Conservation (phyloP, 805 yeast genomes). For the Barnettozyma sp. region DNA sequence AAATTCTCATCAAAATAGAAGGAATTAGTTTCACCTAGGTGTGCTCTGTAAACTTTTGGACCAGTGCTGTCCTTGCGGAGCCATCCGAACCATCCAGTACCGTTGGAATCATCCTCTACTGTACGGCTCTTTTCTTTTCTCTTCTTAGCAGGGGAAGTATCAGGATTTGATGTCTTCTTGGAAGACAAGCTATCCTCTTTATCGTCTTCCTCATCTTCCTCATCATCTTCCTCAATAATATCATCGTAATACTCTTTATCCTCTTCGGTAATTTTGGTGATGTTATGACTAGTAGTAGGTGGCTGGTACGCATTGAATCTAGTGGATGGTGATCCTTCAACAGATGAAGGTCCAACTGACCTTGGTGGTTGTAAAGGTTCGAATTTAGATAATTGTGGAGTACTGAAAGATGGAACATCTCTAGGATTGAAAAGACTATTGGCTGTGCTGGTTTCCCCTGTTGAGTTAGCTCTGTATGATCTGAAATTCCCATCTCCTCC, state of each 20-base stretch:
- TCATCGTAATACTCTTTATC: conserved; percentile 44
- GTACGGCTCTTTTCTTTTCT: conserved; percentile 16
- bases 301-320: conserved; percentile 22
- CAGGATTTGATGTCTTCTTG: too few species aligned
- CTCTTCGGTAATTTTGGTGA: conserved; percentile 21
- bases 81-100: conserved; percentile 54
- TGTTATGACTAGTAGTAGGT: conserved; percentile 18
- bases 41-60: conserved; percentile 76
- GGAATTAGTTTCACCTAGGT: conserved; percentile 70
- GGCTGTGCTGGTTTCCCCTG: conserved; percentile 4
- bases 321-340: conserved; percentile 24
- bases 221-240: conserved; percentile 38
- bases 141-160: conserved; percentile 10
- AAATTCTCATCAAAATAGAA: conserved; percentile 78
- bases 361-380: conserved; percentile 11
- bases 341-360: conserved; percentile 7
- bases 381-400: conserved; percentile 10
- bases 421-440: conserved; percentile 6
- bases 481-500: conserved; percentile 6
- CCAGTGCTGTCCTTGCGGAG: conserved; percentile 48
- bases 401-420: conserved; percentile 2
- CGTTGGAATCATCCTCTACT: conserved; percentile 7
- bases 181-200: too few species aligned
- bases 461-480: conserved; percentile 6
- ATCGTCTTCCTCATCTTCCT: conserved; percentile 27